Base-by-base conservation (phyloP, 129 eudicot species). In the Tagetes erecta region DNA sequence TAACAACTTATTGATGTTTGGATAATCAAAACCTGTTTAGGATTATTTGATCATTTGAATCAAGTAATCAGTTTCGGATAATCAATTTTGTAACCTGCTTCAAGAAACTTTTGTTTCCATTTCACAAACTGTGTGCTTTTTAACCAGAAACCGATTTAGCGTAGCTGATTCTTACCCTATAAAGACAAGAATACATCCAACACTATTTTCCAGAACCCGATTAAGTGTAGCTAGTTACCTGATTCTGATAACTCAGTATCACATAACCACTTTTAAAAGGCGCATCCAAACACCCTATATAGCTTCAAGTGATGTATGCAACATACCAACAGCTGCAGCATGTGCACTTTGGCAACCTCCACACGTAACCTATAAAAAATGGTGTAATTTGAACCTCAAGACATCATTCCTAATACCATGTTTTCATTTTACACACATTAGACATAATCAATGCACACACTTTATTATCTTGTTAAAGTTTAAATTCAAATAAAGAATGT, bases 301-400 rank as follows among this genome's bases (percentile, higher is more conserved):
- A 40, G 74, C 47, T 70, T 74, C 59, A 70, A 75, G 58, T 36
- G 47, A 66, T 67, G 64, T 38, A 71, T 47, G 52, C 66, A 65
- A 87, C 96, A 79, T 88, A 94, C 97, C 98, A 83, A 94, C 93
- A 81, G 98, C 97, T 67, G 97, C 96, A 74, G 98, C 71, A 83
- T 94, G 98, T 27, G 98, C 98, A 94, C 98, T 94, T 85, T 94
- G 98, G 78, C 96, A 85, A 73, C 98, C 98, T 86, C 98, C 98
- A 82, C 98, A 94, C 46, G 98, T 94, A 67, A 94, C 97, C 98
- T 94, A 86, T 52, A 86, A 87, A 87, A 82, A 73, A 63, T 51
- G 72, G 81, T 67, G 73, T 46, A 63, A 78, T 33, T 40, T 74
- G 64, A 75, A 49, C 71, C 62, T 77, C 56, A 41, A 52, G 56